A percentile compares a stretch with the other conserved stretches of the same genome.
These are phyloP conservation scores for Fusarium palustre DNA, from an alignment of 2,329 filamentous ascomycete species.

Conservation along the genomic window DNA sequence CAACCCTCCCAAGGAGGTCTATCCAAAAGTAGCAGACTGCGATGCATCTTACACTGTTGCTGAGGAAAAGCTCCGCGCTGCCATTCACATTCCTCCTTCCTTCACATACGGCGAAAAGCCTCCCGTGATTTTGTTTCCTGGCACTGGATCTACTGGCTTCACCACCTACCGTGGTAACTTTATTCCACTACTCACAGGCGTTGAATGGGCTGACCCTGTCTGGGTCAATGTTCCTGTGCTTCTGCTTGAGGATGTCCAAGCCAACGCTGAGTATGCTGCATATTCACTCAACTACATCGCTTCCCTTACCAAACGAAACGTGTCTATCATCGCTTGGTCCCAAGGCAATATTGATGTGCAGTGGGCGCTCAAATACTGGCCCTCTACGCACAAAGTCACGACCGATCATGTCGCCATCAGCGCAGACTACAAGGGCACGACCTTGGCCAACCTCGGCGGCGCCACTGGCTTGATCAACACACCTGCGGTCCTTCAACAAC, in stretches of 20 bases:
- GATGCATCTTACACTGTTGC: not conserved
- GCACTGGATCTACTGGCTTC: conserved; percentile 6
- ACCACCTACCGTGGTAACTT: conserved; percentile 6
- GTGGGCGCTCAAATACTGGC: conserved; percentile 30
- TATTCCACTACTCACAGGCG: conserved; percentile 9
- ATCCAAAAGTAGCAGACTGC: conserved; percentile 5
- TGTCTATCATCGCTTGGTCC: conserved; percentile 5
- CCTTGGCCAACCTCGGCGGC: not conserved
- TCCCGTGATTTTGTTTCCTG: conserved; percentile 13
- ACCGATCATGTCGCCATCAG: conserved; percentile 15
- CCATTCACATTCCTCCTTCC: conserved; percentile 2
- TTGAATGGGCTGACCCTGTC: conserved; percentile 17
- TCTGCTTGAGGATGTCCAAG: not conserved
- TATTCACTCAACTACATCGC: conserved; percentile 19
- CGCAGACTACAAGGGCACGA: conserved; percentile 15
- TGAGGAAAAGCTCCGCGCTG: conserved; percentile 7
- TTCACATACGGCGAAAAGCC: conserved; percentile 10
- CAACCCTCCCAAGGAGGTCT: not conserved
- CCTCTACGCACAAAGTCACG: conserved; percentile 6
- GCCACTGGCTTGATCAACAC: not conserved
- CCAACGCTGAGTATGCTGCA: conserved; percentile 13
- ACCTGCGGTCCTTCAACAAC: conserved; percentile 10
- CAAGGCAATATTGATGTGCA: conserved; percentile 17
- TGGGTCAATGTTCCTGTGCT: conserved; percentile 5
- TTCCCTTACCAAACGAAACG: not conserved